These are phyloP conservation scores for Solanum medicagineum DNA, from an alignment of 257 asterid genomes.

Conservation along the genomic window DNA sequence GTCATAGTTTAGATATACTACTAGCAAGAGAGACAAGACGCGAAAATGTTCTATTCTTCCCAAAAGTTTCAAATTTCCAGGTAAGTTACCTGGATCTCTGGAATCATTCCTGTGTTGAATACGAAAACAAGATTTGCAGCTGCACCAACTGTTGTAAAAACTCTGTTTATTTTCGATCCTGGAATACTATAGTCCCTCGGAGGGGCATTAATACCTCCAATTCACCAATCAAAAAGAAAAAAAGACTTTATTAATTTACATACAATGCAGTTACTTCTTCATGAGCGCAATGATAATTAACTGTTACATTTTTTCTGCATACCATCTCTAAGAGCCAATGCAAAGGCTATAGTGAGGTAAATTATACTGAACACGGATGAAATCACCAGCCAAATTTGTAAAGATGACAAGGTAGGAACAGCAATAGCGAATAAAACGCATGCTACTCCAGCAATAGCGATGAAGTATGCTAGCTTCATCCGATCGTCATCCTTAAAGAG, in stretches of 20 bases:
- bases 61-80: not conserved
- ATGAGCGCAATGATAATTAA: not conserved
- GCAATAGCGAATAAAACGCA: constrained; percentile 69
- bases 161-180: constrained; percentile 31
- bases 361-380: constrained; percentile 64
- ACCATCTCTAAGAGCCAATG: constrained; percentile 77
- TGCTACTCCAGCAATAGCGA: constrained; percentile 58
- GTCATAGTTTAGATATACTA: not conserved
- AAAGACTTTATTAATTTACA: not conserved
- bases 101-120: constrained; percentile 97
- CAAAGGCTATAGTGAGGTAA: constrained; percentile 48
- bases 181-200: constrained; percentile 62
- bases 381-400: constrained; percentile 65
- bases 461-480: constrained; percentile 71
- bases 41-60: not conserved
- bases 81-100: constrained; percentile 73
- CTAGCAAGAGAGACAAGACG: no score
- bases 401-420: constrained; percentile 78
- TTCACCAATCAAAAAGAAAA: not conserved
- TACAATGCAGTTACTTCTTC: not conserved
- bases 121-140: constrained; percentile 75
- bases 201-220: constrained; percentile 28
- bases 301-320: not conserved
- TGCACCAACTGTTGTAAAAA: constrained; percentile 75
- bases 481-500: constrained; percentile 46